A percentile compares a stretch with the other conserved stretches of the same genome.
phyloP scores from a whole-genome alignment of 2,329 filamentous ascomycete species.

The Penicillium psychrosexuale region DNA sequence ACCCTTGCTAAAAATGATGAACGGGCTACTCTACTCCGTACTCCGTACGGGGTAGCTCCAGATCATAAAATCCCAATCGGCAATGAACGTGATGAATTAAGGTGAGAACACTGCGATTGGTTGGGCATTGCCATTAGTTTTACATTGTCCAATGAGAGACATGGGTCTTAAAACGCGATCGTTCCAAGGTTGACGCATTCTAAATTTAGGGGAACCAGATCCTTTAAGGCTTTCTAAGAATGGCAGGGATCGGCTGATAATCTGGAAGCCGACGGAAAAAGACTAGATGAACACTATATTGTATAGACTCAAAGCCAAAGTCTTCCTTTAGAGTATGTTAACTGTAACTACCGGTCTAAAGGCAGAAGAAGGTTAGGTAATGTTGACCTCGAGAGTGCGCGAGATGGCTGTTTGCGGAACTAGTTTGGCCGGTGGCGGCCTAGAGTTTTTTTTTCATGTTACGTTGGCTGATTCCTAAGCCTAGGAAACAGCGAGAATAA shows the following conservation, averaged over 20 bases:
- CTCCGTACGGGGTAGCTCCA: background rate
- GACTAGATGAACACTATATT: background rate
- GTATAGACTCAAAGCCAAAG: background rate
- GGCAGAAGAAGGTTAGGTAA: background rate
- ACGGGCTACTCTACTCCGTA: background rate
- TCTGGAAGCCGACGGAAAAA: background rate
- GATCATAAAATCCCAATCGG: background rate
- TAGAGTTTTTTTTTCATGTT: background rate
- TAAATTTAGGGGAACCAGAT: slow-evolving; percentile 5
- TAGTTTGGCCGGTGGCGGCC: background rate
- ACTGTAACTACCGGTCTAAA: background rate
- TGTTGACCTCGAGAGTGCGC: too few relatives aligned
- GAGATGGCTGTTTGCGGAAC: background rate
- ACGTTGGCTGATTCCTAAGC: background rate
- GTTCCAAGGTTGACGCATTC: background rate
- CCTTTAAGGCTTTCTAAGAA: background rate
- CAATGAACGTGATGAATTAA: background rate
- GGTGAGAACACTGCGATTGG: background rate
- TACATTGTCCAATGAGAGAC: background rate
- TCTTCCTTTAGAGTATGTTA: background rate
- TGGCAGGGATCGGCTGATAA: background rate
- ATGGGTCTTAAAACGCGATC: background rate
- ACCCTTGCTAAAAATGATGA: background rate
- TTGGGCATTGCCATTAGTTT: background rate
- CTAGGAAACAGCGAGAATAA: background rate